These are phyloP conservation scores for Penicillium verrucosum DNA, from an alignment of 2,329 filamentous ascomycete genomes.

Conservation along the genomic window DNA sequence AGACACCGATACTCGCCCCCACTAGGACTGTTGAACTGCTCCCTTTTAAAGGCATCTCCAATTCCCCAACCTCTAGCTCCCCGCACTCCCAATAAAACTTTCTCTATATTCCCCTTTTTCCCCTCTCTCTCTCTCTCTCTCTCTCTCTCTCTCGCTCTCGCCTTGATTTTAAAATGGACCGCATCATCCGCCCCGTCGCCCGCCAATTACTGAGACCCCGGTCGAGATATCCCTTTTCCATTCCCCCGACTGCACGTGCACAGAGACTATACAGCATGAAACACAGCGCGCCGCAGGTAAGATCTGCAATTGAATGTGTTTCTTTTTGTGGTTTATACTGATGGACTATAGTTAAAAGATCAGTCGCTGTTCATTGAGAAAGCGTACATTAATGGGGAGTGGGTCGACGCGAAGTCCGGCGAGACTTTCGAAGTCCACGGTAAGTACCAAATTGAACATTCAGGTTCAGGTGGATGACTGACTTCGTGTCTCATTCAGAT, in stretches of 20 bases:
- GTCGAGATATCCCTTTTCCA: conserved; percentile 35
- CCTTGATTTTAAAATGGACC: conserved; percentile 30
- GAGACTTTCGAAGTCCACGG: conserved; percentile 86
- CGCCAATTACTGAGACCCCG: conserved; percentile 37
- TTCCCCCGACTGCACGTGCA: conserved; percentile 32
- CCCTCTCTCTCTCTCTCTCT: not conserved
- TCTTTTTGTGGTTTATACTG: not conserved
- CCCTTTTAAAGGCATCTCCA: conserved; percentile 17
- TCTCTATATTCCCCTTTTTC: conserved; percentile 10
- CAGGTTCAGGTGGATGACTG: not conserved
- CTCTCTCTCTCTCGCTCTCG: not conserved
- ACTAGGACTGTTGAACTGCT: not conserved
- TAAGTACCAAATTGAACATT: conserved; percentile 33
- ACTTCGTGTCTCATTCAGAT: conserved; percentile 50
- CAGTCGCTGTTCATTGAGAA: conserved; percentile 79
- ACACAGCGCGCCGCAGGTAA: conserved; percentile 41
- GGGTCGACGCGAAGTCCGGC: conserved; percentile 78
- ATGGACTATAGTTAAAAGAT: conserved; percentile 62
- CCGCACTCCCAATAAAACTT: conserved; percentile 15
- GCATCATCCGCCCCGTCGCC: conserved; percentile 34
- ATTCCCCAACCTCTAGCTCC: conserved; percentile 7
- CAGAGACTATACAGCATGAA: conserved; percentile 43
- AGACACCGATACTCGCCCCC: not conserved
- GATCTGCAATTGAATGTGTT: conserved; percentile 1
- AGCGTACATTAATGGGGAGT: conserved; percentile 88